Base-by-base conservation (phyloP, 345 rosid species). In the Arabidopsis arenosa region DNA sequence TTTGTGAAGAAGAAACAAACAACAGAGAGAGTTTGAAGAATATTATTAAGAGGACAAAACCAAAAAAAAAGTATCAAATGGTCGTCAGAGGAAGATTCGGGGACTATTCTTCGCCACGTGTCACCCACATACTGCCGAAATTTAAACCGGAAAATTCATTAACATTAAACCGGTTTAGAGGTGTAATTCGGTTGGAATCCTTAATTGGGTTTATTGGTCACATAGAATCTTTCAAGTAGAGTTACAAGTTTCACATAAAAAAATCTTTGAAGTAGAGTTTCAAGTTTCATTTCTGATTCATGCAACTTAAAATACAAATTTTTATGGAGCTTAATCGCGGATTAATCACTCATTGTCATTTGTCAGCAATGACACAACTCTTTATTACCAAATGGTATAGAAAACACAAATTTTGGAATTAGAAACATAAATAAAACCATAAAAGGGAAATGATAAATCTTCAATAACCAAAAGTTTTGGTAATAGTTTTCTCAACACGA, bases 71-170 rank as follows among this genome's bases (percentile, higher is more conserved):
- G 79, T 9, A 75, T 67, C 70, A 51, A 43, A 32, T 18, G 45
- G 26, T 23, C 33, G 40, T 7, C 48, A 9, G 75, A 33, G 75
- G 57, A 69, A 76, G 75, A 69, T 76, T 76, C 75, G 64, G 58
- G 63, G 69, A 43, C 49, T 75, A 18, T 68, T 52, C 30, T 52
- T 62, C 54, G 0, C 51, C 75, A 76, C 80, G 75, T 76, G 80
- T 63, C 53, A 26, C 5, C 14, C 21, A 8, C 17, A 35, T 9
- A 14, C 57, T 2, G 41, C 40, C 33, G 48, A 57, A 23, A 11
- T 11, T 57, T 2, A 23, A 65, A 56, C 66, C 72, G 72, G 65
- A 13, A 36, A 12, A 30, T 12, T 63, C 9, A 17, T 61, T 18
- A 15, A n/a, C 7, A 5, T 0, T 35, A 4, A 21, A 7, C 78